Conservation (phyloP, 306 rosid genomes). For the Vachellia collinsii region DNA sequence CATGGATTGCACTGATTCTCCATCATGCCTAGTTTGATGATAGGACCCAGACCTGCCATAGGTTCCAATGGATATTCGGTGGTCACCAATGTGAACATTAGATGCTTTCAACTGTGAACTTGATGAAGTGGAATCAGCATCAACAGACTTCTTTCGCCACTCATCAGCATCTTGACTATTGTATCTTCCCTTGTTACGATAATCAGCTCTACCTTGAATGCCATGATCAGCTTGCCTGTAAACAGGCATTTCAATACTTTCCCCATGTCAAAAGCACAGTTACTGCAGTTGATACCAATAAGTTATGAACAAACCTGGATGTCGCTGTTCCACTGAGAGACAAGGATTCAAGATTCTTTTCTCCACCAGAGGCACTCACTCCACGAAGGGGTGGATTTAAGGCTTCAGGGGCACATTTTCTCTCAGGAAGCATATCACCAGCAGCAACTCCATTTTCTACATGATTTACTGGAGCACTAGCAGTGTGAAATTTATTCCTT, state of each 20-base stretch:
- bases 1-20: constrained; percentile 49
- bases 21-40: constrained; percentile 56
- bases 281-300: constrained; percentile 40
- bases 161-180: constrained; percentile 63
- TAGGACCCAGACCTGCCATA: constrained; percentile 47
- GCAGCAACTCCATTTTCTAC: constrained; percentile 50
- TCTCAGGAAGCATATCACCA: constrained; percentile 41
- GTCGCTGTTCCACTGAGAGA: constrained; percentile 45
- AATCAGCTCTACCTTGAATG: constrained; percentile 62
- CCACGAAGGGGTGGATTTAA: constrained; percentile 48
- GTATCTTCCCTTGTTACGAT: constrained; percentile 58
- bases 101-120: constrained; percentile 53
- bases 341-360: constrained; percentile 48
- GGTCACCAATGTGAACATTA: constrained; percentile 57
- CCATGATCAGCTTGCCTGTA: constrained; percentile 70
- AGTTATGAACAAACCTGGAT: constrained; percentile 67
- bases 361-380: constrained; percentile 49
- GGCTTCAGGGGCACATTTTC: constrained; percentile 43
- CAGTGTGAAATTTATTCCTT: constrained; percentile 48
- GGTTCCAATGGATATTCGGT: constrained; percentile 47
- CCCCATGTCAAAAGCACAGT: constrained; percentile 35
- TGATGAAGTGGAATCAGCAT: constrained; percentile 46
- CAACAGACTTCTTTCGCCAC: constrained; percentile 58
- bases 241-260: constrained; percentile 46
- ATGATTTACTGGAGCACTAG: constrained; percentile 45